Conservation (phyloP, 306 rosid species). For the Quercus cerris region DNA sequence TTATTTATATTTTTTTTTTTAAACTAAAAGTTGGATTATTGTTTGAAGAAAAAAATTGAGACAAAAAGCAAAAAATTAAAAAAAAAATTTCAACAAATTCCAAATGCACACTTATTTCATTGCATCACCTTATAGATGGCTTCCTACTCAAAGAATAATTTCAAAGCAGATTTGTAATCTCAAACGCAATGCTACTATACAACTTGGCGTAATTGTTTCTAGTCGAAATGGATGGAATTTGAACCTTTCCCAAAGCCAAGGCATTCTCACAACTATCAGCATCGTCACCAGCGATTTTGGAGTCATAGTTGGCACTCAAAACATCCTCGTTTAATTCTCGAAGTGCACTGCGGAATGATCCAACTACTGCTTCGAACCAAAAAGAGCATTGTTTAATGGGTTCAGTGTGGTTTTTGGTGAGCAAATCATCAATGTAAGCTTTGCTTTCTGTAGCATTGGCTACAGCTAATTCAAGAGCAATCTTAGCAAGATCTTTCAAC, state of each 20-base stretch:
- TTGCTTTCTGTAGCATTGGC: not conserved
- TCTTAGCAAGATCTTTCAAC: slow-evolving; percentile 2
- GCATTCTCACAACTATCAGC: not conserved
- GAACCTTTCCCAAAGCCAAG: not conserved
- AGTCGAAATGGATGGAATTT: not conserved
- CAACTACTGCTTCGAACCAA: not conserved
- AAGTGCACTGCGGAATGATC: not conserved
- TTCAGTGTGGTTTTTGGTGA: not conserved
- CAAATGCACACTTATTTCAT: too few relatives aligned
- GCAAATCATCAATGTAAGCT: not conserved
- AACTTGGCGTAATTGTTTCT: not conserved
- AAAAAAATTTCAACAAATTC: too few relatives aligned
- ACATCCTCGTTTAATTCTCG: slow-evolving; percentile 4
- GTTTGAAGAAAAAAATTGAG: too few relatives aligned
- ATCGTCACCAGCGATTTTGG: not conserved
- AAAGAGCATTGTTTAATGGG: slow-evolving; percentile 1
- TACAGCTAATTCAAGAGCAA: not conserved
- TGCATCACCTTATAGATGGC: too few relatives aligned
- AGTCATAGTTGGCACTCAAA: slow-evolving; percentile 7
- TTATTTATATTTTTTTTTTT: too few relatives aligned
- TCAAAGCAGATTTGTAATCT: not conserved
- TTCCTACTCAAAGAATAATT: too few relatives aligned
- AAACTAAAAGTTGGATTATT: too few relatives aligned
- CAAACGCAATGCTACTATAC: not conserved
- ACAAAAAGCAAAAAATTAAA: too few relatives aligned